Conservation (phyloP, 371 early-diverging fungal species). For the Apophysomyces trapeziformis region DNA sequence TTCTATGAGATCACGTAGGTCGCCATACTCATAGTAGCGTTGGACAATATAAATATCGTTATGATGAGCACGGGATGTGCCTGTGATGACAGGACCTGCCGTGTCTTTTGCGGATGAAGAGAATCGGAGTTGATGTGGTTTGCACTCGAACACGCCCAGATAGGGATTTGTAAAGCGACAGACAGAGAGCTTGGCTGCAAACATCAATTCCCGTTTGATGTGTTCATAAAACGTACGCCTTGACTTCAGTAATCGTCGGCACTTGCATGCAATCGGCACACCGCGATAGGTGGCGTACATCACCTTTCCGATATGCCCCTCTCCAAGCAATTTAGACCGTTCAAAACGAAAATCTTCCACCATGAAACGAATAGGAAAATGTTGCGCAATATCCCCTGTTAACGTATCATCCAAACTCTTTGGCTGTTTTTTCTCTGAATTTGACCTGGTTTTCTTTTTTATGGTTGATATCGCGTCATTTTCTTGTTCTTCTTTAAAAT, state of each 20-base stretch:
- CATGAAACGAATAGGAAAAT: not conserved
- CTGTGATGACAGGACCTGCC: not conserved
- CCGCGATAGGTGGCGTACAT: conserved; percentile 22
- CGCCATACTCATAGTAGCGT: conserved; percentile 31
- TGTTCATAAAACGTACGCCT: not conserved
- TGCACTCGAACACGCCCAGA: conserved; percentile 29
- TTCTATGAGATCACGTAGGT: conserved; percentile 34
- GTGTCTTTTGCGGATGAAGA: not conserved
- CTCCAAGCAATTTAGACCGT: conserved; percentile 21
- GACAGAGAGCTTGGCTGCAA: conserved; percentile 28
- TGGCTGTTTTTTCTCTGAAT: not conserved
- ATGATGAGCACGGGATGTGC: conserved; percentile 4
- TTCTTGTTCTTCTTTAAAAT: too few relatives aligned
- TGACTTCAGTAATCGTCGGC: conserved; percentile 12
- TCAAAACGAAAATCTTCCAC: conserved; percentile 3
- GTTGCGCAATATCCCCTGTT: not conserved
- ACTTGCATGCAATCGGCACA: conserved; percentile 36
- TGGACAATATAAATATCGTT: conserved; percentile 27
- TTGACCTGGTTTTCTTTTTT: not conserved
- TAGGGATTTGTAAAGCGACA: conserved; percentile 38
- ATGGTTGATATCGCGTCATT: too few relatives aligned
- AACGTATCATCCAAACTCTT: not conserved
- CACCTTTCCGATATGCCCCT: conserved; percentile 35
- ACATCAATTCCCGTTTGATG: conserved; percentile 30
- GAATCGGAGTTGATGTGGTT: conserved; percentile 3